Percentiles rank a stretch among this genome's conserved stretches.
These are phyloP conservation scores for Prunus mira DNA, from an alignment of 306 rosid species.

Conservation along the genomic window DNA sequence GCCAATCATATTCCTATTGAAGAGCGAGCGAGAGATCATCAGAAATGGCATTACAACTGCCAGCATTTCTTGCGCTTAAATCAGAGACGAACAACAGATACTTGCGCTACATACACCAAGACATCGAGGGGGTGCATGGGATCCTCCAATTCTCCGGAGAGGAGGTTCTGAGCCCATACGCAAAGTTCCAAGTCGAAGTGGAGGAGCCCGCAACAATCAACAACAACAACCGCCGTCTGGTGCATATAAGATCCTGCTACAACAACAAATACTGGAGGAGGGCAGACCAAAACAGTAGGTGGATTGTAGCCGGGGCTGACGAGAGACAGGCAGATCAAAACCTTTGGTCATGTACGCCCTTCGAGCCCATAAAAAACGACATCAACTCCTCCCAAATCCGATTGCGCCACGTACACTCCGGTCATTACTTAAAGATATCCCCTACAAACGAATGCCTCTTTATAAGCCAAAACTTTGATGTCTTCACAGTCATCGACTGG, in stretches of 20 bases:
- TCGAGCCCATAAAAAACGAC: neutral
- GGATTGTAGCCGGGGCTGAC: neutral
- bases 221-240: neutral
- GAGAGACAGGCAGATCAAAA: neutral
- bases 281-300: neutral
- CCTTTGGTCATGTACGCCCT: neutral
- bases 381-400: neutral
- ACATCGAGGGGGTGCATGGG: neutral
- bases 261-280: conserved; percentile 7
- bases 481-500: too few relatives aligned
- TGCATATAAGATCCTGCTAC: neutral
- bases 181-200: neutral
- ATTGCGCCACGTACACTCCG: too few relatives aligned
- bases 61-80: too few relatives aligned
- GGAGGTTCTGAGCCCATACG: neutral
- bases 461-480: too few relatives aligned
- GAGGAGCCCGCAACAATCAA: neutral
- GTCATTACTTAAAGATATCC: too few relatives aligned
- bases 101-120: neutral
- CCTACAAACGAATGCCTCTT: too few relatives aligned
- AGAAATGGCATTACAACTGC: too few relatives aligned
- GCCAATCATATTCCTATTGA: too few relatives aligned
- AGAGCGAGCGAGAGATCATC: too few relatives aligned
- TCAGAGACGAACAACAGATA: neutral
- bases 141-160: neutral